Conservation (phyloP, 192 early-diverging fungal genomes). For the Coemansia sp. region DNA sequence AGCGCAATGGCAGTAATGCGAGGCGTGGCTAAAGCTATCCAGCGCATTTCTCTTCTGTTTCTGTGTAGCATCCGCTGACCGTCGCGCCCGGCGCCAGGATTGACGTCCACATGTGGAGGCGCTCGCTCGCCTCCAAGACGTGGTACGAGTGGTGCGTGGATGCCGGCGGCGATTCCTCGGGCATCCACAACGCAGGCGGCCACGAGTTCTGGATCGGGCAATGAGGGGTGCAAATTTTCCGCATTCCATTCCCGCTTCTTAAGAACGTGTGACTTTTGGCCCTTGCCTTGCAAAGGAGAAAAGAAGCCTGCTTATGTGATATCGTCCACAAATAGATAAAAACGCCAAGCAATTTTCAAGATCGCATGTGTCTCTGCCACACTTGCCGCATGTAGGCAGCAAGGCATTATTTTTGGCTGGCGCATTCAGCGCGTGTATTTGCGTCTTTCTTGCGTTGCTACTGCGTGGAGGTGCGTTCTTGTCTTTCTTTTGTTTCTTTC, state of each 20-base stretch:
- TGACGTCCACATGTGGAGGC: slow-evolving; percentile 81
- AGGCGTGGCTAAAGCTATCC: background rate
- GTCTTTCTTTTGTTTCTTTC: background rate
- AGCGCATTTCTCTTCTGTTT: background rate
- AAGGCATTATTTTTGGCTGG: background rate
- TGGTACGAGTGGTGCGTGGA: slow-evolving; percentile 96
- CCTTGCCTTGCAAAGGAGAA: too few relatives aligned
- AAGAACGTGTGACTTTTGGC: too few relatives aligned
- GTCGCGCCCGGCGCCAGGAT: slow-evolving; percentile 61
- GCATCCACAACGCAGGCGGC: slow-evolving; percentile 39
- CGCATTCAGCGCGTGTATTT: background rate
- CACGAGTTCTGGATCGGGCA: slow-evolving; percentile 41
- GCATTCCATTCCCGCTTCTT: background rate
- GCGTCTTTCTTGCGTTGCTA: background rate
- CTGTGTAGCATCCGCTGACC: slow-evolving; percentile 62
- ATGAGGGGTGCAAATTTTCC: background rate
- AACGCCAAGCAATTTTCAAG: background rate
- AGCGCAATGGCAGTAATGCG: too few relatives aligned
- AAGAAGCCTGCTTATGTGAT: too few relatives aligned
- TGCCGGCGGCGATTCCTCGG: slow-evolving; percentile 8
- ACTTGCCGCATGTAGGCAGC: background rate
- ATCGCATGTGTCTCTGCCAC: background rate
- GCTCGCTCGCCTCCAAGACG: slow-evolving; percentile 72
- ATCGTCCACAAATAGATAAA: too few relatives aligned
- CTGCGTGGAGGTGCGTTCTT: background rate